Percentiles rank a stretch among this genome's conserved stretches.
phyloP scores from a whole-genome alignment of 257 asterid species.

The Ballota nigra region DNA sequence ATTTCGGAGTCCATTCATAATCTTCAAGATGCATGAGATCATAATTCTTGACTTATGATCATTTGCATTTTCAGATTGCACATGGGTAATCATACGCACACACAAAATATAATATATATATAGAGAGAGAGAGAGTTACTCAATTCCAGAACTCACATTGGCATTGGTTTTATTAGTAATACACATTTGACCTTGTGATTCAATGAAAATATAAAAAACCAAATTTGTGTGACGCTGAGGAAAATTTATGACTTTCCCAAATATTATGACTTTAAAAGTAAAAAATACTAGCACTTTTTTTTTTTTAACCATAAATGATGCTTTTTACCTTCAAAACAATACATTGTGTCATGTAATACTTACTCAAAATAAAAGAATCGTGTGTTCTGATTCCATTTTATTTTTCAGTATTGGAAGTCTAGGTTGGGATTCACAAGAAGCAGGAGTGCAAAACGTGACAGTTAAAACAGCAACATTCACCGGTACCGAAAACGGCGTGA shows the following conservation, averaged over 20 bases:
- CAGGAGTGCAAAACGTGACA: slow-evolving; percentile 53
- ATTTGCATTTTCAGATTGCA: neutral
- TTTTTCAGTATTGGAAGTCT: slow-evolving; percentile 59
- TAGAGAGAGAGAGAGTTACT: no score
- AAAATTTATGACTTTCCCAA: neutral
- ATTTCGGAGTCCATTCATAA: neutral
- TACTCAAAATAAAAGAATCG: neutral
- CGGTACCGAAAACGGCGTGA: slow-evolving; percentile 53
- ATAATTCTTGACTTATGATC: slow-evolving; percentile 23
- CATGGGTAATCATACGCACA: no score
- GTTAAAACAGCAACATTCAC: slow-evolving; percentile 38
- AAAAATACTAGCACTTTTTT: no score
- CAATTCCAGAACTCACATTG: no score
- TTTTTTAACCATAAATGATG: neutral
- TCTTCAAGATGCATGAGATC: neutral
- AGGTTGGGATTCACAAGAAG: slow-evolving; percentile 48
- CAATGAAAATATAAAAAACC: neutral
- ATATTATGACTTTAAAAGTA: no score
- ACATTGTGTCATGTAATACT: neutral
- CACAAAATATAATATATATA: no score
- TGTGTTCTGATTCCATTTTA: neutral
- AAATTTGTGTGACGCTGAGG: neutral
- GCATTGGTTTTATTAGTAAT: no score
- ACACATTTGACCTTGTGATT: no score
- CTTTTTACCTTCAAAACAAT: neutral